Evolutionary conservation across 768 basidiomycete species (phyloP), one percentile per base, ranked within the genome.

Genomic region (Lactarius tabidus): DNA sequence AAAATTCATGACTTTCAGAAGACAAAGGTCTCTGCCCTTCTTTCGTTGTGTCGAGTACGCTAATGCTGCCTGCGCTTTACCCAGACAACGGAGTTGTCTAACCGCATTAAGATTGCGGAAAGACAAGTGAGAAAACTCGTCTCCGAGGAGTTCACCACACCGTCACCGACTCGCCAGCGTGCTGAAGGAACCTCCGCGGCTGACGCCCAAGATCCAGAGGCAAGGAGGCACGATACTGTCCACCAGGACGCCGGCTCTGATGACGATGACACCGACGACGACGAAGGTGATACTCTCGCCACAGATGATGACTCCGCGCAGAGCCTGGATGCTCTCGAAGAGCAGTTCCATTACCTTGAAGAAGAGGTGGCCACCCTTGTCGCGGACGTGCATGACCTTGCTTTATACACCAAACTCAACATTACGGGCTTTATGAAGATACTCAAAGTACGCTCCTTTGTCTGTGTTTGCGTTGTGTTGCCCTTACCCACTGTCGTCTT

Each of bases 371-470:
- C 95, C 1, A 90, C 85, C 48, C 84, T 99, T 52, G 96, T 99
- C 20, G 96, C 96, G 0, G 90, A 92, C 69, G 91, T 93, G 14
- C 92, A 95, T 70, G 92, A 94, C 75, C 82, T 95, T 45, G 94
- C 95, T 1, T 79, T 98, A 35, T 91, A 95, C 74, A 95, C 96
- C 3, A 98, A 98, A 74, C 84, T 98, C 61, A 98, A 98, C 75
- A 95, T 98, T 72, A 98, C 97, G 1, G 97, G 97, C 12, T 99
- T 99, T 75, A 90, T 98, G 82, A 99, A 99, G 79, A 98, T 98
- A 67, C 80, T 98, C 67, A 98, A 98, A 84, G 91, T 89, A 65
- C 55, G 54, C 23, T 12, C 75, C 75, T 31, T n/a, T 51, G 14
- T 55, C 26, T 43, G 8, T 54, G 17, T 59, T 17, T 26, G 28